Conservation (phyloP, 148 eudicot species). For the Heliosperma pusillum region DNA sequence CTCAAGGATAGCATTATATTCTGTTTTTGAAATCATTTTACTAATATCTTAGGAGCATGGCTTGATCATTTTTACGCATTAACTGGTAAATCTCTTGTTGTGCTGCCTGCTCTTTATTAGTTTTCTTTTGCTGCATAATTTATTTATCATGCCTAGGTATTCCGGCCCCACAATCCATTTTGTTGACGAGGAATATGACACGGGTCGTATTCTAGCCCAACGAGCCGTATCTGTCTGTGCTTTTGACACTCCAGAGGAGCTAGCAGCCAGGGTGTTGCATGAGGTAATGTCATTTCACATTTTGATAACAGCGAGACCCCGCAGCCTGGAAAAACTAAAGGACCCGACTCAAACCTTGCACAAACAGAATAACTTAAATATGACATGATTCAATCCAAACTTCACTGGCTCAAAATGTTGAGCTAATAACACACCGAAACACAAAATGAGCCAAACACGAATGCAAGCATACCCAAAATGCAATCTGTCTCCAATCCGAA, state of each 20-base stretch:
- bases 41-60: neutral
- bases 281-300: conserved; percentile 42
- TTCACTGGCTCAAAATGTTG: neutral
- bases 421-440: no score
- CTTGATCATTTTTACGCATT: neutral
- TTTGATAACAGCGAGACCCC: neutral
- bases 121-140: neutral
- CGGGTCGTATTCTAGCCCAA: conserved; percentile 87
- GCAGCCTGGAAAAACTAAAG: neutral
- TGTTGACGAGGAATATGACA: conserved; percentile 86
- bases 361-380: no score
- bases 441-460: no score
- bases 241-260: conserved; percentile 60
- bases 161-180: conserved; percentile 84
- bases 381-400: neutral
- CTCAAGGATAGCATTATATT: neutral
- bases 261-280: conserved; percentile 76
- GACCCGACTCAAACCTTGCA: neutral
- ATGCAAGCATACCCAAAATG: no score
- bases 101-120: neutral
- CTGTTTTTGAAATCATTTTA: neutral
- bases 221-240: conserved; percentile 64
- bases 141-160: conserved; percentile 34
- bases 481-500: no score
- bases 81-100: neutral